Conservation (phyloP, 345 rosid genomes). For the Mercurialis annua region DNA sequence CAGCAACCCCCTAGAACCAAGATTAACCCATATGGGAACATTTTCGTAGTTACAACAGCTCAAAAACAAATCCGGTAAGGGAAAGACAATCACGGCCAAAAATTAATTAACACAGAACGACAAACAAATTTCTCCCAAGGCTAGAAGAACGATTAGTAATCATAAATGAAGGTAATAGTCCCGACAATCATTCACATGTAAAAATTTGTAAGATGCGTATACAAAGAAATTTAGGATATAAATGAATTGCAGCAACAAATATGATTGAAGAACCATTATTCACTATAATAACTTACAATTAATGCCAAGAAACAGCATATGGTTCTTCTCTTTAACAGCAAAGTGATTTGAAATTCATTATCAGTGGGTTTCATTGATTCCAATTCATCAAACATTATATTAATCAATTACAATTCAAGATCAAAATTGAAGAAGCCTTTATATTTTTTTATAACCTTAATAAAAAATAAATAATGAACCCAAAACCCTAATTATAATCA, state of each 20-base stretch:
- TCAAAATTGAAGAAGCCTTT: constrained; percentile 9
- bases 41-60: not conserved
- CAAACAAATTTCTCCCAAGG: not conserved
- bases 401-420: too few relatives aligned
- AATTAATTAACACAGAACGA: not conserved
- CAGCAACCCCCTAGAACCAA: not conserved
- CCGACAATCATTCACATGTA: not conserved
- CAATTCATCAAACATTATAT: not conserved
- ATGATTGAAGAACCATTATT: not conserved
- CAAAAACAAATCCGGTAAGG: not conserved
- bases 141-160: not conserved
- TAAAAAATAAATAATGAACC: not conserved
- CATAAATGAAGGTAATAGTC: not conserved
- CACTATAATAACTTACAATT: not conserved
- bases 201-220: too few relatives aligned
- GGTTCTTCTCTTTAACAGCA: not conserved
- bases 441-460: not conserved
- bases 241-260: not conserved
- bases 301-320: not conserved
- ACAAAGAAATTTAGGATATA: not conserved
- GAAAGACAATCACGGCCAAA: not conserved
- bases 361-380: not conserved
- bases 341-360: not conserved
- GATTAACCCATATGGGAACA: not conserved
- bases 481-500: not conserved